phyloP scores from a whole-genome alignment of 1,284 basidiomycete genomes.

The Chiua sp. region DNA sequence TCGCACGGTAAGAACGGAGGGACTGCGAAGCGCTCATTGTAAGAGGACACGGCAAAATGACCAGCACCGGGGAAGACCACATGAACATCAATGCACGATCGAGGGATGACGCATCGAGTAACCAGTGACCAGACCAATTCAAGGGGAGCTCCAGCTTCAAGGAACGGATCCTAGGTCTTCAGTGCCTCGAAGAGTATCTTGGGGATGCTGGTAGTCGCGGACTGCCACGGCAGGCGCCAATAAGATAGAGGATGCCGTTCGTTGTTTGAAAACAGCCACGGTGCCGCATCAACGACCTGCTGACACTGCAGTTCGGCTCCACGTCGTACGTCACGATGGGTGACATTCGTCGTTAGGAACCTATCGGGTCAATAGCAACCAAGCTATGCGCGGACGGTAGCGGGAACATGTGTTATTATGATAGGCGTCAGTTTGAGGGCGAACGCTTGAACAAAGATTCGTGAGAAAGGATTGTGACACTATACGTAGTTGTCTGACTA shows the following conservation, averaged over 20 bases:
- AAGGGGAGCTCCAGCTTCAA: background rate
- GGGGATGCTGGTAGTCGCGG: background rate
- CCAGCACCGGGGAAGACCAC: background rate
- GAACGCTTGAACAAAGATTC: background rate
- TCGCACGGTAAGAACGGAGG: constrained; percentile 3
- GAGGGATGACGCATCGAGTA: background rate
- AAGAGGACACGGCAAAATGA: background rate
- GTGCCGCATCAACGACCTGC: background rate
- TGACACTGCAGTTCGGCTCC: background rate
- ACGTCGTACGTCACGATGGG: background rate
- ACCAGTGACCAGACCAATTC: background rate
- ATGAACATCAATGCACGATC: constrained; percentile 1
- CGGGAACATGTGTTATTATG: too few species aligned
- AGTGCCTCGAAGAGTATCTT: background rate
- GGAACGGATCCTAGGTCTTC: background rate
- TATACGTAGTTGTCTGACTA: too few species aligned
- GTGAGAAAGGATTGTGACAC: background rate
- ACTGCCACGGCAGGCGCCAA: background rate
- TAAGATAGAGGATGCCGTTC: background rate
- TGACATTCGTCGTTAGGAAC: background rate
- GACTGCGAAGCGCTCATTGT: background rate
- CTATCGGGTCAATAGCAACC: background rate
- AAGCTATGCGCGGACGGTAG: background rate
- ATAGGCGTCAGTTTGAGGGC: too few species aligned
- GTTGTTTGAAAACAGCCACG: background rate